Evolutionary conservation across 768 basidiomycete genomes (phyloP).

Genomic region (Rhodosporidiobolus odoratus): DNA sequence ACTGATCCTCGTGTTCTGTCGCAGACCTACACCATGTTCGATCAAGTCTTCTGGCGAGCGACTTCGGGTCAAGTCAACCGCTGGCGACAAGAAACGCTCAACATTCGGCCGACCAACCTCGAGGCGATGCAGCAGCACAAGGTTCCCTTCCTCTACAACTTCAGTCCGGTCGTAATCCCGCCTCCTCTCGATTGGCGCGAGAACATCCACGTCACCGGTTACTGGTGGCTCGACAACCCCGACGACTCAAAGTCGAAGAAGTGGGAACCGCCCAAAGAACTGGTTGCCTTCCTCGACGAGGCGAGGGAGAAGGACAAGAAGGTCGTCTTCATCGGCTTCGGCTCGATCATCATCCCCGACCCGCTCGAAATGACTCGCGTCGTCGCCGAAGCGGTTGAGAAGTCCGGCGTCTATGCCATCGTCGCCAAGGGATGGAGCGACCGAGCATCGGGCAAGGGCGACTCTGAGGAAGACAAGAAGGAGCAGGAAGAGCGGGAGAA

Average conservation of each 20-base stretch:
- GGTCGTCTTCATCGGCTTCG: slow-evolving; percentile 95
- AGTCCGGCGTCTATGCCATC: slow-evolving; percentile 84
- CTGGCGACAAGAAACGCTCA: slow-evolving; percentile 74
- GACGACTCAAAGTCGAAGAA: slow-evolving; percentile 68
- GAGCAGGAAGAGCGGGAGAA: slow-evolving; percentile 51
- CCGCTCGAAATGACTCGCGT: slow-evolving; percentile 85
- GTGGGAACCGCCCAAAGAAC: slow-evolving; percentile 77
- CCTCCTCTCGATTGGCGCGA: slow-evolving; percentile 97
- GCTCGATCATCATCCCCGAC: slow-evolving; percentile 93
- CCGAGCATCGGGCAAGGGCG: slow-evolving; percentile 56
- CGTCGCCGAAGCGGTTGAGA: slow-evolving; percentile 78
- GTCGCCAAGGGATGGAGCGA: slow-evolving; percentile 98
- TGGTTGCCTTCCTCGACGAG: slow-evolving; percentile 73
- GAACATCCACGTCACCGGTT: slow-evolving; percentile 94
- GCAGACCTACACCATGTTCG: slow-evolving; percentile 78
- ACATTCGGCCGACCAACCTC: slow-evolving; percentile 71
- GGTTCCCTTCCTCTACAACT: slow-evolving; percentile 96
- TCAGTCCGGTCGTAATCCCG: slow-evolving; percentile 65
- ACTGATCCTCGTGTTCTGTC: not conserved
- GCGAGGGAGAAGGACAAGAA: slow-evolving; percentile 74
- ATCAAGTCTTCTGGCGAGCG: slow-evolving; percentile 95
- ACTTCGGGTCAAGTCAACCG: slow-evolving; percentile 90
- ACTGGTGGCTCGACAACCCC: slow-evolving; percentile 94
- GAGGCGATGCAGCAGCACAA: slow-evolving; percentile 97
- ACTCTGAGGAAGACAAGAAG: slow-evolving; percentile 52